Evolutionary conservation across 2,329 filamentous ascomycete species (phyloP).

Genomic region (Biscogniauxia mediterranea): DNA sequence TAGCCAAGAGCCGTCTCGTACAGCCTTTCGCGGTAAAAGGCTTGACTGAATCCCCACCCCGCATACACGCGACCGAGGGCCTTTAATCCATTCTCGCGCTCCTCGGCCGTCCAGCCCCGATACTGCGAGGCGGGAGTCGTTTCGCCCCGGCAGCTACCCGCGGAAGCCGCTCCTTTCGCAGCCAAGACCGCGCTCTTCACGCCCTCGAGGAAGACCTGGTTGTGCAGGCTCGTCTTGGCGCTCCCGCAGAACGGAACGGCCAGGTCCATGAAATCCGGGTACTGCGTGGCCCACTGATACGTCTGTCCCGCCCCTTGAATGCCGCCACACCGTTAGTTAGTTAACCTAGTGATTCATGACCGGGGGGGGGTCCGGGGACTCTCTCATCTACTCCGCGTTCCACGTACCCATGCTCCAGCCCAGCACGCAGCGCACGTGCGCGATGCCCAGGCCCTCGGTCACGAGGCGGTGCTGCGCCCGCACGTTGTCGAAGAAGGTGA

Average conservation of each 20-base stretch:
- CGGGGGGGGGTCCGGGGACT: background rate
- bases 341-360: too few species aligned
- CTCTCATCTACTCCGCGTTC: too few species aligned
- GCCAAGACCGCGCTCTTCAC: constrained; percentile 57
- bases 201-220: constrained; percentile 63
- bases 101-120: constrained; percentile 50
- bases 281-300: constrained; percentile 63
- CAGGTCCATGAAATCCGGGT: constrained; percentile 64
- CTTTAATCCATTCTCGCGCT: constrained; percentile 54
- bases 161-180: constrained; percentile 52
- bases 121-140: constrained; percentile 37
- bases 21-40: constrained; percentile 72
- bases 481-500: constrained; percentile 69
- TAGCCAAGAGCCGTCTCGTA: constrained; percentile 64
- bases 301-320: constrained; percentile 59
- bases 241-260: constrained; percentile 65
- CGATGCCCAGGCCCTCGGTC: constrained; percentile 60
- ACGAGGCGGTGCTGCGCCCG: constrained; percentile 63
- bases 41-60: constrained; percentile 77
- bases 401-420: constrained; percentile 63
- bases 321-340: too few species aligned
- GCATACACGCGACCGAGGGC: constrained; percentile 75
- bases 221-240: constrained; percentile 63
- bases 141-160: constrained; percentile 47
- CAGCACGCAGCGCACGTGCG: constrained; percentile 59